Evolutionary conservation across 176 grass and related monocot species (phyloP).

Genomic region (Chrysopogon serrulatus): DNA sequence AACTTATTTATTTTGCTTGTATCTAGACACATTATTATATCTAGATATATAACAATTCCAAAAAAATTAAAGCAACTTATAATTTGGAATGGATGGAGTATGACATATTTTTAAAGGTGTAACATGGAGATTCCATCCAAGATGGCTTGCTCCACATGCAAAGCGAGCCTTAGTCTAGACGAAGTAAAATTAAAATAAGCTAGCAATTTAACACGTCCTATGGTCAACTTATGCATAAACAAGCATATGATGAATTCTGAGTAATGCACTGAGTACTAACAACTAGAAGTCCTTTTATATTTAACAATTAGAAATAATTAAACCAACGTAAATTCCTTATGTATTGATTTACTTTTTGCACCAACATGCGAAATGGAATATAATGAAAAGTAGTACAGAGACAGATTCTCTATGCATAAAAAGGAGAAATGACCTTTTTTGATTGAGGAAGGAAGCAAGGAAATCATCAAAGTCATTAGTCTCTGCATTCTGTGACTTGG

Average conservation of each 20-base stretch:
- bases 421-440: conserved; percentile 14
- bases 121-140: neutral
- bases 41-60: too few species aligned
- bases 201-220: neutral
- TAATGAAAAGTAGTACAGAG: neutral
- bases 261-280: too few species aligned
- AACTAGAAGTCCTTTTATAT: too few species aligned
- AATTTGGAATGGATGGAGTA: too few species aligned
- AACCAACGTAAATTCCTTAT: neutral
- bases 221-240: neutral
- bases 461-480: neutral
- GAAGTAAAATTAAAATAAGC: neutral
- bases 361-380: neutral
- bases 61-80: too few species aligned
- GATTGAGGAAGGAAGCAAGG: neutral
- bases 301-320: neutral
- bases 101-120: too few species aligned
- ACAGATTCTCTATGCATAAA: neutral
- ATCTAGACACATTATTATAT: too few species aligned
- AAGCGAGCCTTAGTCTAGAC: neutral
- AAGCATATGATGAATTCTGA: too few species aligned
- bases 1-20: too few species aligned
- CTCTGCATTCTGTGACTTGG: conserved; percentile 7
- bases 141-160: neutral
- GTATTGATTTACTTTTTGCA: neutral